Evolutionary conservation across 352 stramenopile species (phyloP).

Genomic region (Pelagophyceae sp.): DNA sequence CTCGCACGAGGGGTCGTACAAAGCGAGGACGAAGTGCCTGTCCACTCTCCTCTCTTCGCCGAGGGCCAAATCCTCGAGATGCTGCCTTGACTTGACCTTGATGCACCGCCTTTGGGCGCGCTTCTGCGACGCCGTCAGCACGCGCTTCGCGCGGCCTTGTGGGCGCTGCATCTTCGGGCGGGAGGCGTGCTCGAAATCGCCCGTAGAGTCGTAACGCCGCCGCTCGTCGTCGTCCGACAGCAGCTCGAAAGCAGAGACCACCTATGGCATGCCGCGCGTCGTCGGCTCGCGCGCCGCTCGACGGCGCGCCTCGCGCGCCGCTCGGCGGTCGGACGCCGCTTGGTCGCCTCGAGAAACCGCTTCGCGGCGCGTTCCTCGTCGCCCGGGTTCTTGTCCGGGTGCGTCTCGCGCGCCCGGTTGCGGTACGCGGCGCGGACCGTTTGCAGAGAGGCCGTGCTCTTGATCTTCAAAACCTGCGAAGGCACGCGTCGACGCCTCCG

Average conservation of each 20-base stretch:
- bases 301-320: too few species aligned
- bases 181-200: background rate
- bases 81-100: background rate
- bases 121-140: background rate
- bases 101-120: background rate
- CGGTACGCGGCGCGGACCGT: background rate
- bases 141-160: background rate
- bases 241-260: conserved; percentile 7
- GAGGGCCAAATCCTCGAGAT: conserved; percentile 1
- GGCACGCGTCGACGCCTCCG: too few species aligned
- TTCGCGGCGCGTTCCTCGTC: too few species aligned
- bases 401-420: background rate
- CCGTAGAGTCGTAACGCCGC: background rate
- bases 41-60: background rate
- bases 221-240: background rate
- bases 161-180: background rate
- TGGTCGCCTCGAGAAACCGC: too few species aligned
- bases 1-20: conserved; percentile 1
- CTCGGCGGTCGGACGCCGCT: too few species aligned
- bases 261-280: too few species aligned
- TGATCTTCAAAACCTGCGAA: too few species aligned
- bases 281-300: too few species aligned
- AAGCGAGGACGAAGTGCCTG: background rate
- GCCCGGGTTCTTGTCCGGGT: conserved; percentile 1
- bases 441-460: too few species aligned